Percentiles rank a stretch among this genome's conserved stretches.
phyloP scores from a whole-genome alignment of 345 rosid genomes.

The Eucalyptus brandiana region DNA sequence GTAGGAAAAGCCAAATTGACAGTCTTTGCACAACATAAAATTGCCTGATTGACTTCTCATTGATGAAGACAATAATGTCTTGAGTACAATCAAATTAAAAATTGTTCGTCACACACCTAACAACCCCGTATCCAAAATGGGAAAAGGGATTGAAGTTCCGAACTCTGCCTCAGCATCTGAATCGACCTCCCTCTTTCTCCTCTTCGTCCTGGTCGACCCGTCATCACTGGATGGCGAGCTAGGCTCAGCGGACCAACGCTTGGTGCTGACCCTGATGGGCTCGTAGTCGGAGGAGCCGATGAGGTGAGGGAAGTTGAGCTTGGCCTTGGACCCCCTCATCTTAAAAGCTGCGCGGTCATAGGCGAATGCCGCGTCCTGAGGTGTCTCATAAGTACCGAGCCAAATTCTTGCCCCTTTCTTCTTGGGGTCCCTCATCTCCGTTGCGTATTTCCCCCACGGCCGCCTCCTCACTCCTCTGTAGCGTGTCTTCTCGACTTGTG shows the following conservation, averaged over 20 bases:
- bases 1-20: neutral
- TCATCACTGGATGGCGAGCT: neutral
- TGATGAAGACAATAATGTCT: neutral
- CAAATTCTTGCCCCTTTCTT: constrained; percentile 34
- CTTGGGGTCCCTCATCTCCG: constrained; percentile 37
- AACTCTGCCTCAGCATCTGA: neutral
- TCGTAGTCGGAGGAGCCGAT: constrained; percentile 14
- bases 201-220: neutral
- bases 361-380: constrained; percentile 39
- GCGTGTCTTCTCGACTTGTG: neutral
- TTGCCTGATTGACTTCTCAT: neutral
- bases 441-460: constrained; percentile 39
- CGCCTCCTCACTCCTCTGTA: constrained; percentile 36
- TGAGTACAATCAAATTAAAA: neutral
- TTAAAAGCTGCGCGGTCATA: constrained; percentile 30
- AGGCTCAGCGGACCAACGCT: constrained; percentile 16
- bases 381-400: constrained; percentile 37
- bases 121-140: neutral
- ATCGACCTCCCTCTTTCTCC: neutral
- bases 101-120: neutral
- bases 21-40: neutral
- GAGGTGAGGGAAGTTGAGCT: constrained; percentile 28
- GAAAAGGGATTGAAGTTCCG: neutral
- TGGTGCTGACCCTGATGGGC: constrained; percentile 19
- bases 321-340: constrained; percentile 32